A percentile compares a stretch with the other conserved stretches of the same genome.
Evolutionary conservation across 805 yeast genomes (phyloP).

Genomic region (Lipomyces spencermartinsiae): DNA sequence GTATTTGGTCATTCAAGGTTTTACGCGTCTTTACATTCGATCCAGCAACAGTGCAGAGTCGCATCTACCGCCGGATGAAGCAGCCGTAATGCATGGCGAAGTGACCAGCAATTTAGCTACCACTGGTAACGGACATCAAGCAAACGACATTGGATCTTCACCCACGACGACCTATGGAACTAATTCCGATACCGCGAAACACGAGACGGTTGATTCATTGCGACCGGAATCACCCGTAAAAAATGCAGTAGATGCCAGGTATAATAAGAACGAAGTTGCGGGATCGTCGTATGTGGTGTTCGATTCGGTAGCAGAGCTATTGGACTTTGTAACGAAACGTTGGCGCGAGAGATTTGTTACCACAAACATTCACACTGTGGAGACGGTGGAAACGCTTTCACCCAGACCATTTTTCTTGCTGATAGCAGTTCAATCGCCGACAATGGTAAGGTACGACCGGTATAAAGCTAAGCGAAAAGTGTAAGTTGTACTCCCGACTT

Average conservation of each 20-base stretch:
- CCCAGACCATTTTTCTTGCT: slow-evolving; percentile 87
- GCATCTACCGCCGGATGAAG: slow-evolving; percentile 14
- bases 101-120: slow-evolving; percentile 9
- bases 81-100: slow-evolving; percentile 18
- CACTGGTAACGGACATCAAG: neutral
- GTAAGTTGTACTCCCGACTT: neutral
- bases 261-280: neutral
- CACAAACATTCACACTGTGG: slow-evolving; percentile 56
- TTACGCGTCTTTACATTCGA: slow-evolving; percentile 28
- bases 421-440: slow-evolving; percentile 76
- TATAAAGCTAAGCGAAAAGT: slow-evolving; percentile 14
- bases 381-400: slow-evolving; percentile 48
- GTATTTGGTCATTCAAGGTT: slow-evolving; percentile 53
- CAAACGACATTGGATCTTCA: neutral
- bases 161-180: neutral
- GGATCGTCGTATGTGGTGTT: slow-evolving; percentile 44
- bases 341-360: slow-evolving; percentile 72
- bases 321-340: slow-evolving; percentile 66
- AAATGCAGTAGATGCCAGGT: slow-evolving; percentile 40
- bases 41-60: slow-evolving; percentile 1
- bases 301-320: slow-evolving; percentile 52
- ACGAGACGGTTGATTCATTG: neutral
- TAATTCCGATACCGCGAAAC: neutral
- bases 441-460: slow-evolving; percentile 52
- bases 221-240: slow-evolving; percentile 6